phyloP scores from a whole-genome alignment of 2,329 filamentous ascomycete genomes.

The Monilinia laxa region DNA sequence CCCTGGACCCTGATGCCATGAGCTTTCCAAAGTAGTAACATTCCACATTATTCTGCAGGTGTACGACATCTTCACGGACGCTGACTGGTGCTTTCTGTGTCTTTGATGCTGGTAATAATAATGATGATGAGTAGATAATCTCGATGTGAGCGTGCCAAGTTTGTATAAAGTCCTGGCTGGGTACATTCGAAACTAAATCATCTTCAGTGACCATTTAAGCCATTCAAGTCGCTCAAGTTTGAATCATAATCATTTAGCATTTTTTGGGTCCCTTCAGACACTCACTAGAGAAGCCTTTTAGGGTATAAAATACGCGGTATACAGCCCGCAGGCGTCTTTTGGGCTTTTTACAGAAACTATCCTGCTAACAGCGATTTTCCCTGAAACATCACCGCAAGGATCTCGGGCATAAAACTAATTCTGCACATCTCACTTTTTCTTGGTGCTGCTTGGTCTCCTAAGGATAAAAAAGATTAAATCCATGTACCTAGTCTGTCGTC shows the following conservation, averaged over 20 bases:
- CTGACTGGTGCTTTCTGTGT: constrained; percentile 4
- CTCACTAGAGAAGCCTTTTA: neutral
- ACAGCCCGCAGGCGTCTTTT: neutral
- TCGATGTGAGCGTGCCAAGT: constrained; percentile 14
- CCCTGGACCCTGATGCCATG: constrained; percentile 12
- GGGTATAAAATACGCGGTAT: neutral
- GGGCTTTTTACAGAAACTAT: constrained; percentile 20
- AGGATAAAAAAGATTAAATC: constrained; percentile 13
- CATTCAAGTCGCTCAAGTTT: neutral
- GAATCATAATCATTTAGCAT: neutral
- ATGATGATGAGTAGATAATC: neutral
- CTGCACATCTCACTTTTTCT: neutral
- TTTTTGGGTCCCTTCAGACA: neutral
- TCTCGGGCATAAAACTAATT: constrained; percentile 7
- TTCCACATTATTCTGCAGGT: constrained; percentile 15
- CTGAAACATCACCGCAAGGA: constrained; percentile 12
- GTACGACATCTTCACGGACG: constrained; percentile 10
- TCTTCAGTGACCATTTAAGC: neutral
- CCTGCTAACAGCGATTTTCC: constrained; percentile 13
- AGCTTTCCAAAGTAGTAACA: constrained; percentile 11
- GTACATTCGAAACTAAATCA: neutral
- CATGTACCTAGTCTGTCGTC: constrained; percentile 18
- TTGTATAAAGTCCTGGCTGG: neutral
- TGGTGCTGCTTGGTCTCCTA: neutral
- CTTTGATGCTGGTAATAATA: neutral